These are phyloP conservation scores for Triadica sebifera DNA, from an alignment of 345 rosid species.

Conservation along the genomic window DNA sequence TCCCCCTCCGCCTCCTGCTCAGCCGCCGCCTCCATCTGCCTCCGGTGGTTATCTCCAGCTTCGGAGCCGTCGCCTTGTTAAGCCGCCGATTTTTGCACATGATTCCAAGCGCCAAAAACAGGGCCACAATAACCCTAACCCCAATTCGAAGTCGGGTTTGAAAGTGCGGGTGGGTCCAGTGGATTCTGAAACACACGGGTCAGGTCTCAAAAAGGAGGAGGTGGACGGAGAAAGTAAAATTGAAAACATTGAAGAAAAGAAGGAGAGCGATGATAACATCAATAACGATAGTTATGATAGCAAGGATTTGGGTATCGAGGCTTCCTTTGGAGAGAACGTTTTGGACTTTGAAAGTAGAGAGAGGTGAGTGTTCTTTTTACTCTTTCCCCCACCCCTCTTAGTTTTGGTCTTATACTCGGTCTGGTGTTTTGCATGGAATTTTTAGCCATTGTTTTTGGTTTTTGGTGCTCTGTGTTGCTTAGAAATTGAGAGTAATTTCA, in stretches of 20 bases:
- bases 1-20: slow-evolving; percentile 27
- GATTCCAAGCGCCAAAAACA: slow-evolving; percentile 44
- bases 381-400: background rate
- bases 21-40: slow-evolving; percentile 24
- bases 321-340: slow-evolving; percentile 69
- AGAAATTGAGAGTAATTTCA: background rate
- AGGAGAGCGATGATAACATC: slow-evolving; percentile 17
- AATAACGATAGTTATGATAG: slow-evolving; percentile 19
- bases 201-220: slow-evolving; percentile 19
- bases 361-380: slow-evolving; percentile 41
- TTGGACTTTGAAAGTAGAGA: slow-evolving; percentile 60
- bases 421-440: background rate
- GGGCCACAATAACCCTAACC: slow-evolving; percentile 19
- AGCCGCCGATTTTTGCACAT: slow-evolving; percentile 51
- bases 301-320: slow-evolving; percentile 46
- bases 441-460: background rate
- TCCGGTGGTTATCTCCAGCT: slow-evolving; percentile 65
- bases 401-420: background rate
- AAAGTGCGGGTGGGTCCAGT: slow-evolving; percentile 17
- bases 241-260: slow-evolving; percentile 22
- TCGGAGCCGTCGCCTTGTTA: slow-evolving; percentile 70
- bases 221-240: slow-evolving; percentile 12
- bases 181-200: slow-evolving; percentile 33
- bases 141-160: slow-evolving; percentile 18
- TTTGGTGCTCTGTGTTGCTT: background rate